phyloP scores from a whole-genome alignment of 164 flowering plant species.

The Brasenia schreberi region DNA sequence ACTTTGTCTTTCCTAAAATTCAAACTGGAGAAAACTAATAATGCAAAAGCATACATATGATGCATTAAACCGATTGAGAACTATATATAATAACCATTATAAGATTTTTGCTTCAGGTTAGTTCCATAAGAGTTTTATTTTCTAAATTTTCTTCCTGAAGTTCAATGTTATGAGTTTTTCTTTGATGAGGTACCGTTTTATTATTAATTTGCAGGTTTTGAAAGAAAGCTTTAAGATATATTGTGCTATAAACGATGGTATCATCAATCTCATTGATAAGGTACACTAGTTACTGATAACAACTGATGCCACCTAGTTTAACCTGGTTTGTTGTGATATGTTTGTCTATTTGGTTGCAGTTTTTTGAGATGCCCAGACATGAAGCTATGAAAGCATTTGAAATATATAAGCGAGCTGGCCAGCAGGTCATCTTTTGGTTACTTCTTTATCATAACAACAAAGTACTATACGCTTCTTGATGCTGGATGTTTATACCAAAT shows the following conservation, averaged over 20 bases:
- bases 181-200: too few relatives aligned
- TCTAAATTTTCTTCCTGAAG: too few relatives aligned
- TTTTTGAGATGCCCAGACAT: constrained; percentile 99
- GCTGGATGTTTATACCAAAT: neutral
- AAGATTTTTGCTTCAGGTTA: too few relatives aligned
- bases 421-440: constrained; percentile 45
- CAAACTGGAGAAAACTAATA: too few relatives aligned
- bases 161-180: too few relatives aligned
- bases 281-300: constrained; percentile 18
- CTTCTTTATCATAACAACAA: neutral
- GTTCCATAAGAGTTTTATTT: too few relatives aligned
- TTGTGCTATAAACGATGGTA: constrained; percentile 94
- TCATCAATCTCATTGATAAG: constrained; percentile 98
- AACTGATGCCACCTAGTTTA: neutral
- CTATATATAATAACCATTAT: too few relatives aligned
- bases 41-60: too few relatives aligned
- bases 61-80: too few relatives aligned
- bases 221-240: constrained; percentile 98
- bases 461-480: neutral
- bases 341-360: constrained; percentile 32
- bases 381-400: constrained; percentile 96
- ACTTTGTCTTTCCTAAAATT: too few relatives aligned
- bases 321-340: neutral
- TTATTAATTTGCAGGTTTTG: constrained; percentile 52
- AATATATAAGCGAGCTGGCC: constrained; percentile 90